Evolutionary conservation across 2,329 filamentous ascomycete genomes (phyloP).

Genomic region (Fusarium drepaniforme): DNA sequence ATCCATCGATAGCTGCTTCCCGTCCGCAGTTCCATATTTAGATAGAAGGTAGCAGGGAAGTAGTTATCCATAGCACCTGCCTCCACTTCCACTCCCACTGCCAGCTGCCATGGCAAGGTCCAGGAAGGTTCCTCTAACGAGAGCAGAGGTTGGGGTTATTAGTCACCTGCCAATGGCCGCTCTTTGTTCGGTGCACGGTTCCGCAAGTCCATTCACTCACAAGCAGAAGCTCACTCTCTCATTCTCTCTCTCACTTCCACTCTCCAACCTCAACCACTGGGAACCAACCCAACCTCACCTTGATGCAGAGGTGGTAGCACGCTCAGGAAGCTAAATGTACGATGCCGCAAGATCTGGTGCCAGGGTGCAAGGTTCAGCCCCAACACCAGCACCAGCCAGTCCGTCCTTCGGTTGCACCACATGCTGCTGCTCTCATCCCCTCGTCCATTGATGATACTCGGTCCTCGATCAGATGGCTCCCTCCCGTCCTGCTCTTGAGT

Average conservation of each 20-base stretch:
- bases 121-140: not conserved
- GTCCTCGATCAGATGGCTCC: conserved; percentile 26
- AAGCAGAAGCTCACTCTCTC: not conserved
- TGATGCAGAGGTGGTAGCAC: conserved; percentile 33
- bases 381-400: conserved; percentile 26
- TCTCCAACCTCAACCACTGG: conserved; percentile 1
- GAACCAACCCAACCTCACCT: not conserved
- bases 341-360: conserved; percentile 46
- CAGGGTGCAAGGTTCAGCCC: conserved; percentile 38
- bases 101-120: not conserved
- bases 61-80: not conserved
- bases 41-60: not conserved
- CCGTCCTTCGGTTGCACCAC: conserved; percentile 30
- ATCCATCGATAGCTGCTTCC: not conserved
- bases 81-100: not conserved
- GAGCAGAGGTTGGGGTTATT: conserved; percentile 6
- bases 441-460: conserved; percentile 13
- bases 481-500: conserved; percentile 20
- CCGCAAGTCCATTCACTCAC: not conserved
- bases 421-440: conserved; percentile 25
- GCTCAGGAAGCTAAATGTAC: conserved; percentile 37
- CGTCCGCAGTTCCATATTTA: conserved; percentile 7
- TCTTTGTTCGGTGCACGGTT: conserved; percentile 1
- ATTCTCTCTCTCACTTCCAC: not conserved
- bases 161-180: conserved; percentile 7